Evolutionary conservation across 495 filamentous ascomycete species (phyloP).

Genomic region (Chaetomium fimeti): DNA sequence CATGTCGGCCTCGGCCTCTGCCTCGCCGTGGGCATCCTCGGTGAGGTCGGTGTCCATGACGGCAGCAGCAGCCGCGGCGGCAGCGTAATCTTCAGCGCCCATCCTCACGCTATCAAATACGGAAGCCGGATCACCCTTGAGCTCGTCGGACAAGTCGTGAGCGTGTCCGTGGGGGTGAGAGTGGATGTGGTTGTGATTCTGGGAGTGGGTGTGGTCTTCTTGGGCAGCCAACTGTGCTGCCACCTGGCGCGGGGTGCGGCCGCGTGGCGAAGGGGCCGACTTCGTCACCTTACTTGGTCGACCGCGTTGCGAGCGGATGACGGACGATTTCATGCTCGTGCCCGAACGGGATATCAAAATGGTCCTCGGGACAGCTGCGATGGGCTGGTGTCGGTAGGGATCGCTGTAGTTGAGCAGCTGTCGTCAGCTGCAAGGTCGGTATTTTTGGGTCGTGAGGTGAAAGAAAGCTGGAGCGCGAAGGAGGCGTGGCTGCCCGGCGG

Average conservation of each 20-base stretch:
- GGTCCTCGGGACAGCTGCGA: conserved; percentile 13
- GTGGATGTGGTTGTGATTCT: no score
- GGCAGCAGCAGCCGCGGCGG: conserved; percentile 43
- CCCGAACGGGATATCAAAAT: conserved; percentile 12
- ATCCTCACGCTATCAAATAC: conserved; percentile 49
- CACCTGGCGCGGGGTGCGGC: conserved; percentile 30
- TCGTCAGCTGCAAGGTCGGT: conserved; percentile 35
- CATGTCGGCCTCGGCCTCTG: conserved; percentile 36
- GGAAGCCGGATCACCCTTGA: conserved; percentile 53
- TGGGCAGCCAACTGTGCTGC: conserved; percentile 25
- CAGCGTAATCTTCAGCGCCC: conserved; percentile 45
- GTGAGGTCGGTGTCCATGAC: conserved; percentile 36
- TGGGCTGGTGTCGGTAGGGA: conserved; percentile 19
- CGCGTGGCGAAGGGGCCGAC: conserved; percentile 35
- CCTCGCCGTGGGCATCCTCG: conserved; percentile 34
- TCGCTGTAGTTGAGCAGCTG: conserved; percentile 35
- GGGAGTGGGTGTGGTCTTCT: conserved; percentile 10
- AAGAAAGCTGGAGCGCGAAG: conserved; percentile 10
- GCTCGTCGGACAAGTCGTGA: conserved; percentile 57
- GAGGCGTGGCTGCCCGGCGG: conserved; percentile 15
- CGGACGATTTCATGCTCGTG: conserved; percentile 35
- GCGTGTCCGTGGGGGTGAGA: no score
- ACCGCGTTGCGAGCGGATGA: conserved; percentile 36
- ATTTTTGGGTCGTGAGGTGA: conserved; percentile 24
- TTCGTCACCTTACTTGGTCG: conserved; percentile 47